phyloP scores from a whole-genome alignment of 208 protist genomes.

The Acanthamoeba royreba region DNA sequence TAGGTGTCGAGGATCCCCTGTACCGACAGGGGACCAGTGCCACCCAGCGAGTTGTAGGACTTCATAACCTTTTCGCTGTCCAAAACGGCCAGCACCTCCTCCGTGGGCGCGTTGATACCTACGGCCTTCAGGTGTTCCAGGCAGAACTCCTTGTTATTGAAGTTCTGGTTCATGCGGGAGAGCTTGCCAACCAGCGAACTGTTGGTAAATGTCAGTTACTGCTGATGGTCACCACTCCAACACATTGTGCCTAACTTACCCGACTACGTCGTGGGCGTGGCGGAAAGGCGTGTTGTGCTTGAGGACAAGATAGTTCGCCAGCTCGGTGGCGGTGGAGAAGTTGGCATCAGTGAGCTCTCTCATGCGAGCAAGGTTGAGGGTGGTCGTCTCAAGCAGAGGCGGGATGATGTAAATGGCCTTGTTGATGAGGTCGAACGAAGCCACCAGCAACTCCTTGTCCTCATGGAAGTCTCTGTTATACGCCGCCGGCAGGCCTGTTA shows the following conservation, averaged over 20 bases:
- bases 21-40: neutral
- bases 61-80: neutral
- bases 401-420: neutral
- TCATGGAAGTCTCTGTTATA: constrained; percentile 44
- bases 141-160: constrained; percentile 20
- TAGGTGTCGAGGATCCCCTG: neutral
- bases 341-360: neutral
- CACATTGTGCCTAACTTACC: neutral
- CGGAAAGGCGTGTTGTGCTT: constrained; percentile 29
- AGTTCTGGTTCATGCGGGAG: neutral
- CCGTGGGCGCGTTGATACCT: neutral
- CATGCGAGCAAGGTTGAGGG: constrained; percentile 1
- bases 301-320: constrained; percentile 28
- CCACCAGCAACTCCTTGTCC: neutral
- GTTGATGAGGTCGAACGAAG: neutral
- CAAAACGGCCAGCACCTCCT: neutral
- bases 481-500: neutral
- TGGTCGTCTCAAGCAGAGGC: neutral
- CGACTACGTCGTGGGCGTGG: neutral
- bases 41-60: constrained; percentile 4
- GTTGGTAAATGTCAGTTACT: neutral
- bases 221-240: neutral
- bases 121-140: neutral
- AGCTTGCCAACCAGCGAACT: constrained; percentile 13
- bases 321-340: constrained; percentile 25